These are phyloP conservation scores for Aspergillus terreus DNA, from an alignment of 2,329 filamentous ascomycete genomes.

Conservation along the genomic window DNA sequence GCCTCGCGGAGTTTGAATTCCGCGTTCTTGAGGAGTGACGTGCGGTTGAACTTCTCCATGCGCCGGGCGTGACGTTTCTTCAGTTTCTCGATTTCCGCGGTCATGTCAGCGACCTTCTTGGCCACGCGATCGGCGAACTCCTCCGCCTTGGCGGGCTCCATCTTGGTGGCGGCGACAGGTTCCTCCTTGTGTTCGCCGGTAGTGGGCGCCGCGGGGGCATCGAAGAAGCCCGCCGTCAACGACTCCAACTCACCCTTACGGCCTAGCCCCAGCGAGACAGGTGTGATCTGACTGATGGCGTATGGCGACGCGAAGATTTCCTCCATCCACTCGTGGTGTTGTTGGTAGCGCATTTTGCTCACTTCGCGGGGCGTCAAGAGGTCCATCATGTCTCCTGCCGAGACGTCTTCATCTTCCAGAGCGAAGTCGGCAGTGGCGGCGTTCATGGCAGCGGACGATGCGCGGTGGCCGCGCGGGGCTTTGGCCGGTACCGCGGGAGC, in stretches of 20 bases:
- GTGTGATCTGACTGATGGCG: conserved; percentile 76
- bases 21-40: conserved; percentile 65
- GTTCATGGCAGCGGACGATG: conserved; percentile 35
- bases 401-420: conserved; percentile 84
- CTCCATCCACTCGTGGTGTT: conserved; percentile 99
- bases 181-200: conserved; percentile 27
- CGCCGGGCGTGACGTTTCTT: conserved; percentile 72
- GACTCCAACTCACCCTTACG: conserved; percentile 75
- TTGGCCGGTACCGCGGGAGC: conserved; percentile 27
- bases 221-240: conserved; percentile 81
- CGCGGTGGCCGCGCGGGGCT: conserved; percentile 42
- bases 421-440: conserved; percentile 43
- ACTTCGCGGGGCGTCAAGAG: conserved; percentile 85
- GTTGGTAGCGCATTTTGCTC: conserved; percentile 78
- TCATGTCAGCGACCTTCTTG: conserved; percentile 67
- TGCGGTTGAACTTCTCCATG: conserved; percentile 70
- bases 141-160: conserved; percentile 73
- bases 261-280: conserved; percentile 82
- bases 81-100: conserved; percentile 80
- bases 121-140: conserved; percentile 78
- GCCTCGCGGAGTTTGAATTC: conserved; percentile 72
- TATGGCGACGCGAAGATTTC: conserved; percentile 92
- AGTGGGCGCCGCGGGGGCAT: conserved; percentile 47
- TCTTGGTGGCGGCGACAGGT: conserved; percentile 46
- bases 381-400: conserved; percentile 84